Conservation (phyloP, 2,329 filamentous ascomycete species). For the Sphaerulina vaccinii region DNA sequence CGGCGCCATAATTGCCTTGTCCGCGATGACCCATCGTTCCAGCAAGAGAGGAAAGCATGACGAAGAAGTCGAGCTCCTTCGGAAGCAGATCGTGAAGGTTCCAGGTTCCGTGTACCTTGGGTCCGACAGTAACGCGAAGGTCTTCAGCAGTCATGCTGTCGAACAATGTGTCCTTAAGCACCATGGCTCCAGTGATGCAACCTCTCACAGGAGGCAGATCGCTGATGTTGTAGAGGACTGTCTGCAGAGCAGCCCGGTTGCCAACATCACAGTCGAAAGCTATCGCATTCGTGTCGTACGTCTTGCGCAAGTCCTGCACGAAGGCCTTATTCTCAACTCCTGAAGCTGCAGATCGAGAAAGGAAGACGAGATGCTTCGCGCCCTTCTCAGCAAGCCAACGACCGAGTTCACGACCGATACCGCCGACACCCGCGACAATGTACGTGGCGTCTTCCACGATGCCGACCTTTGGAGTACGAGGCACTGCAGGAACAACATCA, state of each 20-base stretch:
- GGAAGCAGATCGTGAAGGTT: conserved; percentile 29
- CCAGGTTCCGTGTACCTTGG: conserved; percentile 34
- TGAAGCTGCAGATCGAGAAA: conserved; percentile 13
- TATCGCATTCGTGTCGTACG: conserved; percentile 2
- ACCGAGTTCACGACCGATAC: conserved; percentile 16
- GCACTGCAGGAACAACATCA: conserved; percentile 9
- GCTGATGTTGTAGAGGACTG: conserved; percentile 22
- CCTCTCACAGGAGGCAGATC: conserved; percentile 41
- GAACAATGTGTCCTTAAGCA: conserved; percentile 28
- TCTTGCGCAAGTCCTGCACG: conserved; percentile 7
- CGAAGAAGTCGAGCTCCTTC: conserved; percentile 34
- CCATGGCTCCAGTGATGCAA: conserved; percentile 43
- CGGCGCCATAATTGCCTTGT: conserved; percentile 45
- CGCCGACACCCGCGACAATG: conserved; percentile 17
- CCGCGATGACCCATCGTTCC: conserved; percentile 28
- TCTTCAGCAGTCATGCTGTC: conserved; percentile 29
- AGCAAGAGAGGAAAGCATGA: conserved; percentile 29
- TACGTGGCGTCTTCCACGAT: conserved; percentile 12
- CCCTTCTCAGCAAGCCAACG: conserved; percentile 11
- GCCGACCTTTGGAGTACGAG: conserved; percentile 1
- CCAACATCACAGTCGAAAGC: conserved; percentile 17
- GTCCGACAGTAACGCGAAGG: conserved; percentile 7
- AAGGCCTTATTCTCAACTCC: conserved; percentile 3
- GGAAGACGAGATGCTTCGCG: conserved; percentile 12
- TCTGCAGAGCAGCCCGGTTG: conserved; percentile 15